phyloP scores from a whole-genome alignment of 768 basidiomycete species.

The Kwoniella europaea region DNA sequence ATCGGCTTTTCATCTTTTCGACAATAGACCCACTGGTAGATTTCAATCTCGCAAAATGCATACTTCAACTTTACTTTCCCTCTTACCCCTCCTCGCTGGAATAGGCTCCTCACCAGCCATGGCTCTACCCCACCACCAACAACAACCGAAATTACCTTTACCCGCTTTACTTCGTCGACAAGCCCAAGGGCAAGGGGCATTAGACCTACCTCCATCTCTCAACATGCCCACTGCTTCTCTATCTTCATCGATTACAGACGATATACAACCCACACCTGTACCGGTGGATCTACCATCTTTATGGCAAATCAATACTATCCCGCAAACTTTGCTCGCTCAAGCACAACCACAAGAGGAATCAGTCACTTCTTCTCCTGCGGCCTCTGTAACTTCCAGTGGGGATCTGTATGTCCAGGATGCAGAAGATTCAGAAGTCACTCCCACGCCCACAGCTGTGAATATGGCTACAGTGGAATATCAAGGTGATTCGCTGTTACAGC shows the following conservation, averaged over 20 bases:
- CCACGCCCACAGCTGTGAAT: neutral
- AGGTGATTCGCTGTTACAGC: neutral
- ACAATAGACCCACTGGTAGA: neutral
- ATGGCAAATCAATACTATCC: constrained; percentile 1
- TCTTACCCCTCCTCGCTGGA: constrained; percentile 20
- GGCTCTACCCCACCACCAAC: neutral
- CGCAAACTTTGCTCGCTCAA: constrained; percentile 4
- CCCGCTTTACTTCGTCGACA: constrained; percentile 15
- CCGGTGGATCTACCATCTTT: neutral
- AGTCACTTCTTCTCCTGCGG: too few relatives aligned
- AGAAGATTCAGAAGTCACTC: neutral
- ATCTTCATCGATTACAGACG: neutral
- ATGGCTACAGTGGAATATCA: neutral
- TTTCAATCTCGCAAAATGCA: constrained; percentile 7
- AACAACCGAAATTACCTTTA: constrained; percentile 9
- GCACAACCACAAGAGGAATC: neutral
- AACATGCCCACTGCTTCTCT: neutral
- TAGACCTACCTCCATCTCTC: constrained; percentile 21
- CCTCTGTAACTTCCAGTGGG: neutral
- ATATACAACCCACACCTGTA: neutral
- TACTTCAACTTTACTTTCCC: constrained; percentile 15
- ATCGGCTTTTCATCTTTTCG: neutral
- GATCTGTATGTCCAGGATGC: neutral
- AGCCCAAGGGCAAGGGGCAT: neutral
- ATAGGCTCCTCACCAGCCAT: neutral